Percentiles rank a stretch among this genome's conserved stretches.
These are phyloP conservation scores for Xylariales sp. DNA, from an alignment of 2,329 filamentous ascomycete genomes.

Conservation along the genomic window DNA sequence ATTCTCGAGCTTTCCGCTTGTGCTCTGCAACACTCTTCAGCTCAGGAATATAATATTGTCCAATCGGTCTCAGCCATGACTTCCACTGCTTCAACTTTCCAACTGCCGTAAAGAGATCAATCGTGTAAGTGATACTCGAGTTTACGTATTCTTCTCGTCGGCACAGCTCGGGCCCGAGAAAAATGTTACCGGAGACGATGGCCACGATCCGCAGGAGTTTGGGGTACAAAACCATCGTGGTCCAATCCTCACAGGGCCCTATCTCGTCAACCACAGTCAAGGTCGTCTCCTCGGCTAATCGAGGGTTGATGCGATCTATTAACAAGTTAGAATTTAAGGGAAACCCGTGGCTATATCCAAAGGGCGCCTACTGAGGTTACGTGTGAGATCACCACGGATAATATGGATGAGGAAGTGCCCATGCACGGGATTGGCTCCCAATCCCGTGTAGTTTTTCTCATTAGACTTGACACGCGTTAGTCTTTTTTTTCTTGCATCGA, in stretches of 20 bases:
- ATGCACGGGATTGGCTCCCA: slow-evolving; percentile 7
- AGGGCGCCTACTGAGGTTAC: slow-evolving; percentile 15
- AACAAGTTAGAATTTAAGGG: background rate
- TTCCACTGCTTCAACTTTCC: slow-evolving; percentile 16
- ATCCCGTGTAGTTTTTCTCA: slow-evolving; percentile 13
- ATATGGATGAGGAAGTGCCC: slow-evolving; percentile 13
- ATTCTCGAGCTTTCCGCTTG: slow-evolving; percentile 22
- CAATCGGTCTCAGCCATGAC: slow-evolving; percentile 29
- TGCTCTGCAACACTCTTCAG: slow-evolving; percentile 28
- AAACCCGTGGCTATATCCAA: background rate
- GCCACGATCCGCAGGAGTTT: slow-evolving; percentile 41
- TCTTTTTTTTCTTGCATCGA: background rate
- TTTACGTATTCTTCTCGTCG: slow-evolving; percentile 39
- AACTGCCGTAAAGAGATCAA: slow-evolving; percentile 34
- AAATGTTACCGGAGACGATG: slow-evolving; percentile 40
- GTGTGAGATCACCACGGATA: slow-evolving; percentile 17
- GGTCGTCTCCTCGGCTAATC: slow-evolving; percentile 32
- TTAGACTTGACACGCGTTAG: slow-evolving; percentile 9
- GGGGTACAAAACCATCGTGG: slow-evolving; percentile 31
- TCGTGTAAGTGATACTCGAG: slow-evolving; percentile 41
- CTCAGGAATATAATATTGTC: slow-evolving; percentile 26
- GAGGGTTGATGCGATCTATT: slow-evolving; percentile 27
- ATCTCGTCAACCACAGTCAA: slow-evolving; percentile 28
- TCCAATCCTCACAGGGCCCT: slow-evolving; percentile 35
- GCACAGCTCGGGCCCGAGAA: slow-evolving; percentile 42